These are phyloP conservation scores for Colletotrichum cereale DNA, from an alignment of 2,329 filamentous ascomycete species.

Conservation along the genomic window DNA sequence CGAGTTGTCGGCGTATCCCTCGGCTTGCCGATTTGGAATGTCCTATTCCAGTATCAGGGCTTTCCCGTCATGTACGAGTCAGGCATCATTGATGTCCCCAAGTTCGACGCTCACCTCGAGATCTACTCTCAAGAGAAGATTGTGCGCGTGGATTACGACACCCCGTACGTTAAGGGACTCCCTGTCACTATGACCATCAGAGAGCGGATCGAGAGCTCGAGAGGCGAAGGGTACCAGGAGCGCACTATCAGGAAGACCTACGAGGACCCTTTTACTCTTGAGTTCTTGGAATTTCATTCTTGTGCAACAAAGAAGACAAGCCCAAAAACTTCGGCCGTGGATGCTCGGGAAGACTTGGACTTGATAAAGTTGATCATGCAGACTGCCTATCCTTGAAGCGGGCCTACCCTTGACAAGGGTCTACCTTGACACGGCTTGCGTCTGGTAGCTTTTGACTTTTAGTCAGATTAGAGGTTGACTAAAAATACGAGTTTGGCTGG, in stretches of 20 bases:
- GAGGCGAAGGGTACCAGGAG: conserved; percentile 50
- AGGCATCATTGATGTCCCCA: conserved; percentile 64
- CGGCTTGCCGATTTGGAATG: conserved; percentile 48
- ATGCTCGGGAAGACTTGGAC: conserved; percentile 47
- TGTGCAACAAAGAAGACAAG: conserved; percentile 40
- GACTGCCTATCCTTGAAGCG: not conserved
- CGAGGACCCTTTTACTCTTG: conserved; percentile 53
- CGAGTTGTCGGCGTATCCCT: conserved; percentile 49
- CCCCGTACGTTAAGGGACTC: conserved; percentile 67
- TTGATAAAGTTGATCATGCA: conserved; percentile 46
- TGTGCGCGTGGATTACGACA: conserved; percentile 66
- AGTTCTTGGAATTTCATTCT: conserved; percentile 51
- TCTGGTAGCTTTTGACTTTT: not conserved
- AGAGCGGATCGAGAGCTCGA: conserved; percentile 53
- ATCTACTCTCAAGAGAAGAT: conserved; percentile 67
- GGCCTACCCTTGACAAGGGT: too few species aligned
- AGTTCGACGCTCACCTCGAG: conserved; percentile 64
- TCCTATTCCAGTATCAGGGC: conserved; percentile 56
- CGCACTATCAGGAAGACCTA: conserved; percentile 57
- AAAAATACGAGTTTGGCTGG: not conserved
- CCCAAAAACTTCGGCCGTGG: conserved; percentile 46
- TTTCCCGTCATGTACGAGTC: conserved; percentile 70
- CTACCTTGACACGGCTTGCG: not conserved
- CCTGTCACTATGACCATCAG: conserved; percentile 61
- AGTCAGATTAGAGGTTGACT: not conserved